Base-by-base conservation (phyloP, 2,329 filamentous ascomycete species). In the Fusarium annulatum region DNA sequence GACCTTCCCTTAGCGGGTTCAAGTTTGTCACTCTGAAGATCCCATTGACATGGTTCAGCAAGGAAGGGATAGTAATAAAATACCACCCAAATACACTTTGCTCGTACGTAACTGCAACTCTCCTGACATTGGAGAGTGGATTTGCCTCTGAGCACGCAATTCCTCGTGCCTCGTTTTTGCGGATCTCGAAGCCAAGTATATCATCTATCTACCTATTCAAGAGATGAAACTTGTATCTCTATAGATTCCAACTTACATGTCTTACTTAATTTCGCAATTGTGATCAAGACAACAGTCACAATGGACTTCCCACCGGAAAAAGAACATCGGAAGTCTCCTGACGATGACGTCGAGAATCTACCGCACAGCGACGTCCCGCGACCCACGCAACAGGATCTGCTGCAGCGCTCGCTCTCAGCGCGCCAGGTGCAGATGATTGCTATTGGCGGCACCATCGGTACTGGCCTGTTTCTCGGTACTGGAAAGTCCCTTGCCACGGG, bases 391-490 rank as follows among this genome's bases (percentile, higher is more conserved):
- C 78, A 84, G 5, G 87, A 89, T 74, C 83, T 82, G 60, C 82
- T 92, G 16, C 84, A 84, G 26, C 87, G 90, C 9, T 86, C 87
- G 46, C 83, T 91, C 18, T 89, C 88, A 5, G 80, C 88, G 21
- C 86, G 90, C n/a, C 90, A 92, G 79, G 88, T 92, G 16, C 89
- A 92, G 81, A 91, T 92, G 89, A 90, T 92, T 69, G 90, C 90
- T 48, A 88, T 90, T 55, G 88, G 86, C 26, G 88, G 88, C 41
- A 89, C 87, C 3, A 89, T 90, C 52, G 88, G 88, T 14, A 91
- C 89, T 0, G 90, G 90, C 6, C 80, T 92, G 8, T 92, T 92
- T 72, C 83, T 92, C 10, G 89, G 90, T 36, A 90, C 88, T 2
- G 90, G 90, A 15, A 88, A 88, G 76, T 87, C 88, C 8, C 80